A percentile compares a stretch with the other conserved stretches of the same genome.
These are phyloP conservation scores for Prinsepia uniflora DNA, from an alignment of 306 rosid species.

Conservation along the genomic window DNA sequence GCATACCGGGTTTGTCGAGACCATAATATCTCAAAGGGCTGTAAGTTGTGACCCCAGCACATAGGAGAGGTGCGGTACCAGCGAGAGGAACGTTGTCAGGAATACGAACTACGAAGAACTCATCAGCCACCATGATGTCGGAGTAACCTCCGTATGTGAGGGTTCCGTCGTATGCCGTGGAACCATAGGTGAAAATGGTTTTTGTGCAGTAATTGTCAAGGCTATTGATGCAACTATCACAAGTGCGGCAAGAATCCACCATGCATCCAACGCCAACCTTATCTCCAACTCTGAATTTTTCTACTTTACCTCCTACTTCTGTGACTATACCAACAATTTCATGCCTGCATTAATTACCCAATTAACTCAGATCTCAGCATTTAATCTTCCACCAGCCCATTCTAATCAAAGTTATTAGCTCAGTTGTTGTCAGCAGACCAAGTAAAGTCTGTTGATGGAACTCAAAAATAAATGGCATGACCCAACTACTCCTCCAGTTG, in stretches of 20 bases:
- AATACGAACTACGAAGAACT: background rate
- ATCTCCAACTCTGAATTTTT: constrained; percentile 18
- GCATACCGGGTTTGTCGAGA: background rate
- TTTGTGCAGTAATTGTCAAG: constrained; percentile 8
- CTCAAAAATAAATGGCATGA: too few relatives aligned
- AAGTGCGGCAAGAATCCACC: constrained; percentile 8
- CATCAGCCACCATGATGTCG: constrained; percentile 10
- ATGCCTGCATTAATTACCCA: background rate
- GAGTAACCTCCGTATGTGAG: constrained; percentile 14
- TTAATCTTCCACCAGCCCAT: too few relatives aligned
- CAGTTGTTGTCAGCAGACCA: too few relatives aligned
- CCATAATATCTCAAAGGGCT: constrained; percentile 16
- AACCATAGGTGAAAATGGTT: background rate
- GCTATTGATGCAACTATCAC: background rate
- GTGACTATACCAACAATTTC: constrained; percentile 21
- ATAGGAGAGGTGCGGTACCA: constrained; percentile 7
- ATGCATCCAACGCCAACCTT: constrained; percentile 16
- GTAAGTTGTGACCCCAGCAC: constrained; percentile 18
- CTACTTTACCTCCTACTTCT: constrained; percentile 13
- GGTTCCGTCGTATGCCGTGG: constrained; percentile 6
- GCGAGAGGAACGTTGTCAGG: constrained; percentile 3
- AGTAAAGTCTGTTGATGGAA: too few relatives aligned
- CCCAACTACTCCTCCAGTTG: too few relatives aligned
- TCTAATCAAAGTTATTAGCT: too few relatives aligned
- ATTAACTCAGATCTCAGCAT: too few relatives aligned